These are phyloP conservation scores for Leccinum variicolor DNA, from an alignment of 768 basidiomycete genomes.

Conservation along the genomic window DNA sequence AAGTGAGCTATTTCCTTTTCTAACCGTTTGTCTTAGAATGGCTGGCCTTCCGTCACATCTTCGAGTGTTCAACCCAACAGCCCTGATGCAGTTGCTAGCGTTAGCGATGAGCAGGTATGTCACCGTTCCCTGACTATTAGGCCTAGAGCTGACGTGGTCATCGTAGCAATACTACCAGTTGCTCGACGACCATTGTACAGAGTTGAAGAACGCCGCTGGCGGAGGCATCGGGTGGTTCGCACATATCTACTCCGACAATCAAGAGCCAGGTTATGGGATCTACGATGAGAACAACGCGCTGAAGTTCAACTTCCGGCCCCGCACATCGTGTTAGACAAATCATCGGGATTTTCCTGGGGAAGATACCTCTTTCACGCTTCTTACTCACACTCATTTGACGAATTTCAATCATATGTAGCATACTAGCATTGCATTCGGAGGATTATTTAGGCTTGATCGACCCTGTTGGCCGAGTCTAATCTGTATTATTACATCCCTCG, in stretches of 20 bases:
- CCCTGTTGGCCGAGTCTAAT: not conserved
- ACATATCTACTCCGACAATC: slow-evolving; percentile 69
- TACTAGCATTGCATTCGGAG: not conserved
- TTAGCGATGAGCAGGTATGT: slow-evolving; percentile 59
- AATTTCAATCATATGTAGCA: not conserved
- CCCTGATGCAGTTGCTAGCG: slow-evolving; percentile 52
- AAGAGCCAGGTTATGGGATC: slow-evolving; percentile 70
- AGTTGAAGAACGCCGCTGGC: slow-evolving; percentile 54
- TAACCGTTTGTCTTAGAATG: slow-evolving; percentile 48
- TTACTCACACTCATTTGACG: not conserved
- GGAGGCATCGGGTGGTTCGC: slow-evolving; percentile 82
- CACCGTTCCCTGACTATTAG: not conserved
- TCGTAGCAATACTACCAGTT: slow-evolving; percentile 52
- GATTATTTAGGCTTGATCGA: not conserved
- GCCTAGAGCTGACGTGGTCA: not conserved
- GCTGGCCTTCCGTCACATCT: slow-evolving; percentile 71
- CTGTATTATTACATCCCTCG: not conserved
- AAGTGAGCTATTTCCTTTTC: not conserved
- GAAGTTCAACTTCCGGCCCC: slow-evolving; percentile 67
- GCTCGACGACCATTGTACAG: slow-evolving; percentile 59
- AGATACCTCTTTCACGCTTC: not conserved
- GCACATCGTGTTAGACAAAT: slow-evolving; percentile 50
- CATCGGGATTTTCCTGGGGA: not conserved
- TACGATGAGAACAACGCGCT: slow-evolving; percentile 44
- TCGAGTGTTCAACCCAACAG: slow-evolving; percentile 64